Percentiles rank a stretch among this genome's conserved stretches.
Evolutionary conservation across 495 filamentous ascomycete species (phyloP).

Genomic region (Pseudevernia furfuracea): DNA sequence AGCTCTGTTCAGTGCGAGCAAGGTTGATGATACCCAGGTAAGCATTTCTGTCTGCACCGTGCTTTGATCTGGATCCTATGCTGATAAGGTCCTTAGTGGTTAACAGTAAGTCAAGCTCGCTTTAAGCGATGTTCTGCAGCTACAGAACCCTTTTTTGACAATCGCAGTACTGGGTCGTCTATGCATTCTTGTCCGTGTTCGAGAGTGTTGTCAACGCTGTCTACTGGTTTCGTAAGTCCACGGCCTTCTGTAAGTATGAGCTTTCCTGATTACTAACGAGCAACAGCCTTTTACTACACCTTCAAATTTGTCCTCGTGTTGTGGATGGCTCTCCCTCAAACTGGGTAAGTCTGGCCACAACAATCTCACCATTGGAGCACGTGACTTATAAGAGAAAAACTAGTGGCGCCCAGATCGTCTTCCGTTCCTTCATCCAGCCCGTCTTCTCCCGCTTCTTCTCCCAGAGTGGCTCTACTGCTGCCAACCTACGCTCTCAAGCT

Average conservation of each 20-base stretch:
- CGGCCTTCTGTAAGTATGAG: background rate
- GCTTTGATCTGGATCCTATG: background rate
- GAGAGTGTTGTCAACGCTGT: slow-evolving; percentile 90
- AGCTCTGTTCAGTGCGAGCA: slow-evolving; percentile 75
- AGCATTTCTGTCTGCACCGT: slow-evolving; percentile 26
- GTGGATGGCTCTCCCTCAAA: slow-evolving; percentile 94
- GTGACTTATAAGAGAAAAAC: slow-evolving; percentile 6
- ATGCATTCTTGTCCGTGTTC: slow-evolving; percentile 83
- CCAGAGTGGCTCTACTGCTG: slow-evolving; percentile 62
- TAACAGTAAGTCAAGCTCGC: slow-evolving; percentile 48
- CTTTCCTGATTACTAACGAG: slow-evolving; percentile 1
- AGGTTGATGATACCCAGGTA: slow-evolving; percentile 86
- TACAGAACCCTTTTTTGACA: background rate
- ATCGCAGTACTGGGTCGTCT: slow-evolving; percentile 91
- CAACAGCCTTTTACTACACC: slow-evolving; percentile 90
- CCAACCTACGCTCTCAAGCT: slow-evolving; percentile 84
- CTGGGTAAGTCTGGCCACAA: slow-evolving; percentile 56
- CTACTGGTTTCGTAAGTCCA: slow-evolving; percentile 85
- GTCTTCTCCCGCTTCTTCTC: slow-evolving; percentile 86
- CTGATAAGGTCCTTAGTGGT: slow-evolving; percentile 42
- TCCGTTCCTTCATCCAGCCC: slow-evolving; percentile 90
- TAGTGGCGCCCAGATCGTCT: slow-evolving; percentile 92
- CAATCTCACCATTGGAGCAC: background rate
- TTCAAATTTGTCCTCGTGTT: slow-evolving; percentile 97
- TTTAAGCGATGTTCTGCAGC: background rate